These are phyloP conservation scores for Stachybotrys echinatus DNA, from an alignment of 2,329 filamentous ascomycete species.

Conservation along the genomic window DNA sequence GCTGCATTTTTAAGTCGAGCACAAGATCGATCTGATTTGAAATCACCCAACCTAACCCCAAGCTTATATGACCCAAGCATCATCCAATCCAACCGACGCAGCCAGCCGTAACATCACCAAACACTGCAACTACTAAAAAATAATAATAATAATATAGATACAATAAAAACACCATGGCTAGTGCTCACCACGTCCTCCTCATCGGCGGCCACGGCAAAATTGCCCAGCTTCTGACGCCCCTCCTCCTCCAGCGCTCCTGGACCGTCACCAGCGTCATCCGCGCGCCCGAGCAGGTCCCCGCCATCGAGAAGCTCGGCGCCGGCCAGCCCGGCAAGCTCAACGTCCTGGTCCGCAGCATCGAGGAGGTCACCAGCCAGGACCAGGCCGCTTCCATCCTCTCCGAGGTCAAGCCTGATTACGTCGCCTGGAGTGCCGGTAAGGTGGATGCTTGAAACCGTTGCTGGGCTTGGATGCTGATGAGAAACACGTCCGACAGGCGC, in stretches of 20 bases:
- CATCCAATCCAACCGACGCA: not conserved
- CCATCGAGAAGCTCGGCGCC: slow-evolving; percentile 57
- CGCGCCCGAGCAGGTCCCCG: slow-evolving; percentile 58
- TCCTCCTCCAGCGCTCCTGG: slow-evolving; percentile 70
- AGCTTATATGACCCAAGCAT: not conserved
- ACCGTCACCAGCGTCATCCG: slow-evolving; percentile 75
- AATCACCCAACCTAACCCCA: not conserved
- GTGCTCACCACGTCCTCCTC: slow-evolving; percentile 55
- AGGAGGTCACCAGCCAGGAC: slow-evolving; percentile 59
- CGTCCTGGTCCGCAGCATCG: slow-evolving; percentile 65
- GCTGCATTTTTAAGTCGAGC: too few species aligned
- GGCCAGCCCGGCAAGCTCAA: slow-evolving; percentile 58
- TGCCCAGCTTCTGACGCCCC: slow-evolving; percentile 67
- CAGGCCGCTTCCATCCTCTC: slow-evolving; percentile 60
- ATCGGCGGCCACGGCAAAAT: slow-evolving; percentile 81
- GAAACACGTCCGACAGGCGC: slow-evolving; percentile 33
- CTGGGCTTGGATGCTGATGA: slow-evolving; percentile 5
- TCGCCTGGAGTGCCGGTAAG: slow-evolving; percentile 64
- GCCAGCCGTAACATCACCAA: too few species aligned
- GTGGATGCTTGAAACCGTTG: not conserved
- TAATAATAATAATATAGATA: too few species aligned
- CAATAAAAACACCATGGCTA: slow-evolving; percentile 7
- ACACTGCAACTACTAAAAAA: too few species aligned
- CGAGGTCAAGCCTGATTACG: slow-evolving; percentile 56
- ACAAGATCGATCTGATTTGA: not conserved